Conservation (phyloP, 495 filamentous ascomycete genomes). For the Arthonia radiata region DNA sequence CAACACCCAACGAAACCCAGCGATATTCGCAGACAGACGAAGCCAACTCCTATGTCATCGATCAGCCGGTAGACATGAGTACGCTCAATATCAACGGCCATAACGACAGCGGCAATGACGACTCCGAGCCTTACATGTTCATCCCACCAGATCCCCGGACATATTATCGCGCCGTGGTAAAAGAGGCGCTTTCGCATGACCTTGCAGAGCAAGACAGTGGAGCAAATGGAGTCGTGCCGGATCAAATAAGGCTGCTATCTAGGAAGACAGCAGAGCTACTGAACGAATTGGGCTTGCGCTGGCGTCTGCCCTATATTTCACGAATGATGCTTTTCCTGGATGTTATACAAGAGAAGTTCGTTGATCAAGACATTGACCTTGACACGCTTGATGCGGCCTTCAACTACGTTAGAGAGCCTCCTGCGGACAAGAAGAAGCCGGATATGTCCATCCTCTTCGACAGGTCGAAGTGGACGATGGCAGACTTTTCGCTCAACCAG, state of each 20-base stretch:
- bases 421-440: slow-evolving; percentile 27
- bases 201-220: slow-evolving; percentile 29
- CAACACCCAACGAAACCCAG: slow-evolving; percentile 6
- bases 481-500: slow-evolving; percentile 53
- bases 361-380: slow-evolving; percentile 60
- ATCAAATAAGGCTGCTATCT: slow-evolving; percentile 45
- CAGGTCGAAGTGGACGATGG: slow-evolving; percentile 48
- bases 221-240: slow-evolving; percentile 23
- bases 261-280: slow-evolving; percentile 63
- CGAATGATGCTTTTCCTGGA: slow-evolving; percentile 65
- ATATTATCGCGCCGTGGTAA: slow-evolving; percentile 55
- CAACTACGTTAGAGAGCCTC: slow-evolving; percentile 48
- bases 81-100: slow-evolving; percentile 38
- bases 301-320: slow-evolving; percentile 73
- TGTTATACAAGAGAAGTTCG: slow-evolving; percentile 58
- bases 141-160: slow-evolving; percentile 67
- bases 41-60: slow-evolving; percentile 37
- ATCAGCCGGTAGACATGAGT: slow-evolving; percentile 56
- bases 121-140: slow-evolving; percentile 45
- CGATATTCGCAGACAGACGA: slow-evolving; percentile 20
- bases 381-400: slow-evolving; percentile 66
- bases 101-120: slow-evolving; percentile 17
- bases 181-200: slow-evolving; percentile 47
- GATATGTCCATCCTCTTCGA: slow-evolving; percentile 26
- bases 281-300: slow-evolving; percentile 62